Conservation (phyloP, 2,329 filamentous ascomycete genomes). For the Penicillium hesseltinei region DNA sequence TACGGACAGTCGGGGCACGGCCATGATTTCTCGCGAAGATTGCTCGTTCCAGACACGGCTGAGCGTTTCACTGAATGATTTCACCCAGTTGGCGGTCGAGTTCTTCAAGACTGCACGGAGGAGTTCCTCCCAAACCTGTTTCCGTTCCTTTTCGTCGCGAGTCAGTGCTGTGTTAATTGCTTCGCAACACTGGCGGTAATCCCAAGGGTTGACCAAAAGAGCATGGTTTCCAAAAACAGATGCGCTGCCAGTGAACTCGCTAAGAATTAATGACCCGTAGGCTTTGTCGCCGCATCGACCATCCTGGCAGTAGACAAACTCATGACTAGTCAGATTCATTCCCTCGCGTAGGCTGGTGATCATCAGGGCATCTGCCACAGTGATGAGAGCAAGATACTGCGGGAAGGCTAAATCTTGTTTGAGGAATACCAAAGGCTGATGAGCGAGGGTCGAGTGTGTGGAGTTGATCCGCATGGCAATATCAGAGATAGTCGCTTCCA, state of each 20-base stretch:
- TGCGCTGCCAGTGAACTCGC: conserved; percentile 90
- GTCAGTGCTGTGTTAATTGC: conserved; percentile 81
- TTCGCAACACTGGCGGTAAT: conserved; percentile 82
- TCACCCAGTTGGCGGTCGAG: conserved; percentile 83
- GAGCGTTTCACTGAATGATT: conserved; percentile 68
- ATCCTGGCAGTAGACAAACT: conserved; percentile 91
- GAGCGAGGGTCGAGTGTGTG: conserved; percentile 82
- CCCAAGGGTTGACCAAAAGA: conserved; percentile 90
- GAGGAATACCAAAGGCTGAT: conserved; percentile 88
- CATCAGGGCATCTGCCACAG: conserved; percentile 86
- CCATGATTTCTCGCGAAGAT: conserved; percentile 76
- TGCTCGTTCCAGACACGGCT: conserved; percentile 79
- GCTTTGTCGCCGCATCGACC: conserved; percentile 71
- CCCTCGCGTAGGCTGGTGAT: conserved; percentile 94
- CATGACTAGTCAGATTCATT: conserved; percentile 95
- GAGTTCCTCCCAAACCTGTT: conserved; percentile 70
- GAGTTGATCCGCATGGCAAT: conserved; percentile 95
- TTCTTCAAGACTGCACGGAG: conserved; percentile 73
- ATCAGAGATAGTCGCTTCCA: conserved; percentile 84
- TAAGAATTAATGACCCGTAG: conserved; percentile 84
- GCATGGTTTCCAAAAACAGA: conserved; percentile 79
- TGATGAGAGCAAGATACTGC: conserved; percentile 88
- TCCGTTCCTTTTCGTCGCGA: conserved; percentile 73
- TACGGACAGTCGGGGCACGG: conserved; percentile 79
- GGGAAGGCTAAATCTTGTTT: conserved; percentile 92